phyloP scores from a whole-genome alignment of 1,284 basidiomycete species.

The Leccinum colubrinum region DNA sequence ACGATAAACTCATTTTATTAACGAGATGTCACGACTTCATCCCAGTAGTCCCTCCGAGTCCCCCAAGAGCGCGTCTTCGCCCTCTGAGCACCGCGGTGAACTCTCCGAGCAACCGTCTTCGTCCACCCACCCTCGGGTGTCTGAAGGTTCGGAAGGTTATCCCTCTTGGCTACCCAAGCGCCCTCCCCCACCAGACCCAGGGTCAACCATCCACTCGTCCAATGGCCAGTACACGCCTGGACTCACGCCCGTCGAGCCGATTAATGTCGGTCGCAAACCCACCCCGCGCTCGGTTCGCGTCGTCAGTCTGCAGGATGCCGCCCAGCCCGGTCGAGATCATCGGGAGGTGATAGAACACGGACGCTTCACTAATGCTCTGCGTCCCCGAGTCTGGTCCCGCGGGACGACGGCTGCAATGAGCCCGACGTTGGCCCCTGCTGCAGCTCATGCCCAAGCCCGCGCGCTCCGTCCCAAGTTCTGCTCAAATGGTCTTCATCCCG shows the following conservation, averaged over 20 bases:
- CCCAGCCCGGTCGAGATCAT: constrained; percentile 35
- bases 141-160: constrained; percentile 64
- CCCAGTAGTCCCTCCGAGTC: constrained; percentile 35
- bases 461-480: constrained; percentile 61
- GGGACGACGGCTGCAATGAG: constrained; percentile 50
- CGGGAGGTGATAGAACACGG: constrained; percentile 55
- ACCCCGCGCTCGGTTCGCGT: constrained; percentile 78
- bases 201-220: constrained; percentile 64
- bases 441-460: constrained; percentile 33
- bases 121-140: constrained; percentile 36
- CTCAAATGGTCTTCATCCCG: constrained; percentile 59
- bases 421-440: constrained; percentile 45
- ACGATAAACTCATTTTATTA: constrained; percentile 34
- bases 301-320: constrained; percentile 58
- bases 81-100: constrained; percentile 29
- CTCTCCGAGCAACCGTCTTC: constrained; percentile 37
- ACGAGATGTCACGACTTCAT: constrained; percentile 50
- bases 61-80: constrained; percentile 31
- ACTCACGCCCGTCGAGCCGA: constrained; percentile 40
- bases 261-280: constrained; percentile 62
- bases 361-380: constrained; percentile 35
- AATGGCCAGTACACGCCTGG: constrained; percentile 42
- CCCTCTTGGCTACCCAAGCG: constrained; percentile 78
- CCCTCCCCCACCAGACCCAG: constrained; percentile 72
- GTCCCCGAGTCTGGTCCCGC: constrained; percentile 57